Conservation (phyloP, 352 stramenopile species). For the Phytophthora pistaciae region DNA sequence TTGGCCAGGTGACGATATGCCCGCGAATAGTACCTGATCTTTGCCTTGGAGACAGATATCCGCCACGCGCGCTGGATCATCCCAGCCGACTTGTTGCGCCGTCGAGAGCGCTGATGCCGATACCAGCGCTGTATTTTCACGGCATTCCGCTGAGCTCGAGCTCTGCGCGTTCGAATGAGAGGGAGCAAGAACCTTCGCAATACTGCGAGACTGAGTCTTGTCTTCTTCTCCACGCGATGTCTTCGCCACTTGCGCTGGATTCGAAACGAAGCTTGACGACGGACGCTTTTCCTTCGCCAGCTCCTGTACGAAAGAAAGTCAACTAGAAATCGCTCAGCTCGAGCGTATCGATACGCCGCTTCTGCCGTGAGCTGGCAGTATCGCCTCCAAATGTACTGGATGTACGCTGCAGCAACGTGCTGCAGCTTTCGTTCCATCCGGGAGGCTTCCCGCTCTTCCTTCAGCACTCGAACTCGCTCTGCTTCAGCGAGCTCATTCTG, state of each 20-base stretch:
- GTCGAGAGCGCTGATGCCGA: slow-evolving; percentile 5
- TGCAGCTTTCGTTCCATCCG: slow-evolving; percentile 70
- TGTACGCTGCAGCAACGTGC: slow-evolving; percentile 72
- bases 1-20: slow-evolving; percentile 43
- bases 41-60: slow-evolving; percentile 40
- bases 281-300: slow-evolving; percentile 16
- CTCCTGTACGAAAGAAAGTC: slow-evolving; percentile 41
- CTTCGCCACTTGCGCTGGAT: slow-evolving; percentile 53
- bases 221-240: slow-evolving; percentile 10
- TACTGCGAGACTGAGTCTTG: slow-evolving; percentile 16
- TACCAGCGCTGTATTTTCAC: slow-evolving; percentile 48
- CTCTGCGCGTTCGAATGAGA: slow-evolving; percentile 18
- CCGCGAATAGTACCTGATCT: slow-evolving; percentile 39
- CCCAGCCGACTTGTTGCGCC: slow-evolving; percentile 15
- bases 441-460: slow-evolving; percentile 61
- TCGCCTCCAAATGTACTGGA: slow-evolving; percentile 71
- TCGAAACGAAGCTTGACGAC: slow-evolving; percentile 31
- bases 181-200: slow-evolving; percentile 34
- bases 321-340: slow-evolving; percentile 41
- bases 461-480: slow-evolving; percentile 35
- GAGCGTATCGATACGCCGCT: slow-evolving; percentile 14
- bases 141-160: slow-evolving; percentile 9
- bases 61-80: slow-evolving; percentile 63
- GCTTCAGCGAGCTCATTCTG: slow-evolving; percentile 61
- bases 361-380: slow-evolving; percentile 23